Conservation (phyloP, 108 stramenopile genomes). For the Pseudonitzschia multistriata region DNA sequence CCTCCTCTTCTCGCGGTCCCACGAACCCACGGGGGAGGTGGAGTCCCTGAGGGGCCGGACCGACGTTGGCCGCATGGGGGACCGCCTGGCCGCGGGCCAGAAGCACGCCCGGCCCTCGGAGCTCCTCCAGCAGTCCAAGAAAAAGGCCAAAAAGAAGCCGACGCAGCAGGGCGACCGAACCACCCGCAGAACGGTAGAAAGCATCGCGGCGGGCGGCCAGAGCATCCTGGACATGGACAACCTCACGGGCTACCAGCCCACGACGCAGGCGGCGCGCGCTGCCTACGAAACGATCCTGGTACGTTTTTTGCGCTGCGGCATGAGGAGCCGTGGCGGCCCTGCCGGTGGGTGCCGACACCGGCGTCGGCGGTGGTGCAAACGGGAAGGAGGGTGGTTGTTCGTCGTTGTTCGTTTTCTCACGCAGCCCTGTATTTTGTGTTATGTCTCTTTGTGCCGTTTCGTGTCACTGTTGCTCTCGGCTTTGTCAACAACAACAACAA, state of each 20-base stretch:
- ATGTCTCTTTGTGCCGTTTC: no score
- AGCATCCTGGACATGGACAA: conserved; percentile 57
- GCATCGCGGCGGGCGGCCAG: conserved; percentile 31
- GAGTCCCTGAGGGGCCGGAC: conserved; percentile 79
- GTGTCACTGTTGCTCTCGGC: no score
- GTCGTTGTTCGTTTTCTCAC: background rate
- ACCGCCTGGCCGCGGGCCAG: conserved; percentile 53
- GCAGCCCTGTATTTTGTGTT: no score
- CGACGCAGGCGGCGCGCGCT: conserved; percentile 55
- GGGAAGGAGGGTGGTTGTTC: no score
- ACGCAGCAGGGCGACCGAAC: conserved; percentile 1
- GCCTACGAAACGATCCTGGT: conserved; percentile 84
- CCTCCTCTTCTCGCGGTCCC: conserved; percentile 34
- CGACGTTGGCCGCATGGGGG: conserved; percentile 78
- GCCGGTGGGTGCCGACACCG: no score
- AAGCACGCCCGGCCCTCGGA: conserved; percentile 45
- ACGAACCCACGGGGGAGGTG: conserved; percentile 94
- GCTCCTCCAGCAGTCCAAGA: conserved; percentile 27
- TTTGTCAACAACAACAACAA: no score
- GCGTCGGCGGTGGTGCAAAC: no score
- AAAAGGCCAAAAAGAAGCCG: conserved; percentile 40
- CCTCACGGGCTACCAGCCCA: conserved; percentile 70
- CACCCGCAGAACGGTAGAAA: background rate
- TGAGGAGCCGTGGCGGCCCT: background rate
- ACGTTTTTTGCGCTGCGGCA: conserved; percentile 10